phyloP scores from a whole-genome alignment of 345 rosid genomes.

The Leavenworthia alabamica region DNA sequence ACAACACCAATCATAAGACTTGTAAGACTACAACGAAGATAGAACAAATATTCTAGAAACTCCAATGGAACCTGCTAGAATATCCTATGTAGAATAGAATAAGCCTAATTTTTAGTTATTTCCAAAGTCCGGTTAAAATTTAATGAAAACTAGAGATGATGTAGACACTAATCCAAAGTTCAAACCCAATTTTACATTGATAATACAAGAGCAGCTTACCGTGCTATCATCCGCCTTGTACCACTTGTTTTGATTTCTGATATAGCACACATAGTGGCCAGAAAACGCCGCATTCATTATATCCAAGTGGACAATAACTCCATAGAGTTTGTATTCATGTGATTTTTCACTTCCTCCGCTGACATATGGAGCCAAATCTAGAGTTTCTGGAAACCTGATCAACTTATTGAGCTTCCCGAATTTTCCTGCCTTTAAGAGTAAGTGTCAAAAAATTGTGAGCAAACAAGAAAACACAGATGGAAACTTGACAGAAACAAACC shows the following conservation, averaged over 20 bases:
- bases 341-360: constrained; percentile 74
- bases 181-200: neutral
- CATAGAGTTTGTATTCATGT: constrained; percentile 82
- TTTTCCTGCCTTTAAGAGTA: constrained; percentile 71
- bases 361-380: constrained; percentile 87
- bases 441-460: constrained; percentile 17
- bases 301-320: constrained; percentile 94
- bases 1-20: constrained; percentile 1
- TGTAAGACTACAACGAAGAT: neutral
- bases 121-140: neutral
- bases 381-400: constrained; percentile 71
- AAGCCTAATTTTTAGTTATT: constrained; percentile 2
- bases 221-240: constrained; percentile 84
- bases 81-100: neutral
- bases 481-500: constrained; percentile 1
- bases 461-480: constrained; percentile 10
- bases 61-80: neutral
- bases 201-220: constrained; percentile 42
- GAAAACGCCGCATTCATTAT: constrained; percentile 86
- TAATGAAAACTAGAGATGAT: neutral
- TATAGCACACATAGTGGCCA: constrained; percentile 92
- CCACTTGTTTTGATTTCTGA: constrained; percentile 86
- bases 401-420: constrained; percentile 91
- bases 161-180: neutral
- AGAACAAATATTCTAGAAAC: neutral